Evolutionary conservation across 2,329 filamentous ascomycete species (phyloP).

Genomic region (Onygena corvina): DNA sequence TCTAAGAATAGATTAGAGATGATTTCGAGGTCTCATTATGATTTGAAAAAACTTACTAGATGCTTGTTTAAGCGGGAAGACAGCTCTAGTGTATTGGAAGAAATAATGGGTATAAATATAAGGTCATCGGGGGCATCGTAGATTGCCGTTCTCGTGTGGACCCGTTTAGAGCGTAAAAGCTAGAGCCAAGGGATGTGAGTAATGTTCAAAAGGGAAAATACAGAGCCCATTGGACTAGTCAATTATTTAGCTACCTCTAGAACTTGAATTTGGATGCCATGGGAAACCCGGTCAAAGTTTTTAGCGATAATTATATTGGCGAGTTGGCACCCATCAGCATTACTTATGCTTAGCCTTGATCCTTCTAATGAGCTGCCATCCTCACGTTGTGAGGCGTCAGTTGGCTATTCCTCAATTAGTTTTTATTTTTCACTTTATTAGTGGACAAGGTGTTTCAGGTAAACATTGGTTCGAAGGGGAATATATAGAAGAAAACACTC

Average conservation of each 20-base stretch:
- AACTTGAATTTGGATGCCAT: conserved; percentile 69
- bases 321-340: conserved; percentile 45
- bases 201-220: background rate
- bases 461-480: too few relatives aligned
- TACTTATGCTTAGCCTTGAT: conserved; percentile 11
- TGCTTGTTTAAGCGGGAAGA: conserved; percentile 30
- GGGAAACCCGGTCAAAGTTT: conserved; percentile 62
- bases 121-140: conserved; percentile 66
- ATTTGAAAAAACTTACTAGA: conserved; percentile 24
- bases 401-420: background rate
- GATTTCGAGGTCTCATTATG: background rate
- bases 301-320: conserved; percentile 74
- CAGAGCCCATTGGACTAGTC: background rate
- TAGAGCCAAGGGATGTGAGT: conserved; percentile 36
- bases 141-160: conserved; percentile 63
- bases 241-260: conserved; percentile 38
- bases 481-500: too few relatives aligned
- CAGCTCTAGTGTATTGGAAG: conserved; percentile 24
- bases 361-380: too few relatives aligned
- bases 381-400: background rate
- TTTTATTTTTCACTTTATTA: too few relatives aligned
- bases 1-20: conserved; percentile 29
- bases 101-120: conserved; percentile 63
- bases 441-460: conserved; percentile 8
- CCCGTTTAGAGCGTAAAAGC: conserved; percentile 65